A percentile compares a stretch with the other conserved stretches of the same genome.
Evolutionary conservation across 2,329 filamentous ascomycete species (phyloP).

Genomic region (Mollisiaceae sp.): DNA sequence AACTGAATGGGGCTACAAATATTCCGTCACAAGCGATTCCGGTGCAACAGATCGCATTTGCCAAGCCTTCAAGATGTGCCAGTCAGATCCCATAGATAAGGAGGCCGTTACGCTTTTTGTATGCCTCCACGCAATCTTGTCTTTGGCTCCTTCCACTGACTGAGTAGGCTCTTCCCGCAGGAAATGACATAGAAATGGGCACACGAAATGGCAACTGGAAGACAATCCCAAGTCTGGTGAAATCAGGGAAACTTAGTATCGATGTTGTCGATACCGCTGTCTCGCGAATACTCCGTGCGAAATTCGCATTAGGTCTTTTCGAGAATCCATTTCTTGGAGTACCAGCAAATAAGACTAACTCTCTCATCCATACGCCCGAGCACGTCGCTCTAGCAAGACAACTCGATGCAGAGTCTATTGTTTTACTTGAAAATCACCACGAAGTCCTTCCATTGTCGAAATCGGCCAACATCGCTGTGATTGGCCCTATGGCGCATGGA

Average conservation of each 20-base stretch:
- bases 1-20: slow-evolving; percentile 75
- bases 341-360: slow-evolving; percentile 56
- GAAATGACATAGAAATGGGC: slow-evolving; percentile 78
- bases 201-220: slow-evolving; percentile 75
- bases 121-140: slow-evolving; percentile 25
- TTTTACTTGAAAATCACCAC: slow-evolving; percentile 78
- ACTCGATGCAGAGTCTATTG: slow-evolving; percentile 79
- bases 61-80: slow-evolving; percentile 67
- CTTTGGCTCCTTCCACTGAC: slow-evolving; percentile 33
- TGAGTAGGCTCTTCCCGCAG: slow-evolving; percentile 64
- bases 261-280: slow-evolving; percentile 68
- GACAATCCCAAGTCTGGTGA: slow-evolving; percentile 67
- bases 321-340: slow-evolving; percentile 70
- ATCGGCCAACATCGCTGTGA: slow-evolving; percentile 70
- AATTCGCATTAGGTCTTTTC: slow-evolving; percentile 74
- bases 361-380: slow-evolving; percentile 68
- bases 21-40: slow-evolving; percentile 68
- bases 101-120: slow-evolving; percentile 66
- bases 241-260: slow-evolving; percentile 63
- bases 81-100: slow-evolving; percentile 63
- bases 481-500: slow-evolving; percentile 76
- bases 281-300: slow-evolving; percentile 66
- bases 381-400: slow-evolving; percentile 73
- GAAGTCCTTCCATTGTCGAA: slow-evolving; percentile 68
- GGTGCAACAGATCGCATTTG: slow-evolving; percentile 74